These are phyloP conservation scores for Kregervanrija pseudodelftensis DNA, from an alignment of 805 yeast genomes.

Conservation along the genomic window DNA sequence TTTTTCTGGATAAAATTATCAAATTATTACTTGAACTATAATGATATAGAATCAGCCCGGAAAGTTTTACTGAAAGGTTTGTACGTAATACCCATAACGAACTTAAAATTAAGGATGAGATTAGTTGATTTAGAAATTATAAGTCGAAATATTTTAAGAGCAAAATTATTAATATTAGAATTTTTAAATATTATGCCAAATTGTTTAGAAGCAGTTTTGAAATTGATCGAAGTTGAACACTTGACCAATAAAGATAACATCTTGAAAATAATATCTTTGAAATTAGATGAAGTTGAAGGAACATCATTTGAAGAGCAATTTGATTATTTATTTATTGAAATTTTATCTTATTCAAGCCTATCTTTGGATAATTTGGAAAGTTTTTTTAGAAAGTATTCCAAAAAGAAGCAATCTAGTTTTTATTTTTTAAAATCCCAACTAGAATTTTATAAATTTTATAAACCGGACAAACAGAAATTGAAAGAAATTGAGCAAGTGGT, in stretches of 20 bases:
- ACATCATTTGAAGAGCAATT: conserved; percentile 23
- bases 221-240: conserved; percentile 36
- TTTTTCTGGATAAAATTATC: conserved; percentile 45
- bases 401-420: conserved; percentile 10
- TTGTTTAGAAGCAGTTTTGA: conserved; percentile 32
- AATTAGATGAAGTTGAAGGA: conserved; percentile 19
- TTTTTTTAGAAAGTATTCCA: conserved; percentile 22
- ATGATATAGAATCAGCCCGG: conserved; percentile 31
- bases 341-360: conserved; percentile 23
- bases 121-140: conserved; percentile 38
- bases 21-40: conserved; percentile 31
- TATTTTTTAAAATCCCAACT: conserved; percentile 21
- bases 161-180: conserved; percentile 29
- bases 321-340: conserved; percentile 30
- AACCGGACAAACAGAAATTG: conserved; percentile 8
- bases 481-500: conserved; percentile 6
- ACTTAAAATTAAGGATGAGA: conserved; percentile 30
- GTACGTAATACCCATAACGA: conserved; percentile 19
- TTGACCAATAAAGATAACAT: conserved; percentile 17
- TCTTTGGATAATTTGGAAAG: conserved; percentile 12
- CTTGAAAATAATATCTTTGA: conserved; percentile 22
- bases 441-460: conserved; percentile 13
- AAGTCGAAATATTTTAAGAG: conserved; percentile 30
- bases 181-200: conserved; percentile 23
- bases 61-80: conserved; percentile 32